Base-by-base conservation (phyloP, 768 basidiomycete species). In the Clavaria fumosa region DNA sequence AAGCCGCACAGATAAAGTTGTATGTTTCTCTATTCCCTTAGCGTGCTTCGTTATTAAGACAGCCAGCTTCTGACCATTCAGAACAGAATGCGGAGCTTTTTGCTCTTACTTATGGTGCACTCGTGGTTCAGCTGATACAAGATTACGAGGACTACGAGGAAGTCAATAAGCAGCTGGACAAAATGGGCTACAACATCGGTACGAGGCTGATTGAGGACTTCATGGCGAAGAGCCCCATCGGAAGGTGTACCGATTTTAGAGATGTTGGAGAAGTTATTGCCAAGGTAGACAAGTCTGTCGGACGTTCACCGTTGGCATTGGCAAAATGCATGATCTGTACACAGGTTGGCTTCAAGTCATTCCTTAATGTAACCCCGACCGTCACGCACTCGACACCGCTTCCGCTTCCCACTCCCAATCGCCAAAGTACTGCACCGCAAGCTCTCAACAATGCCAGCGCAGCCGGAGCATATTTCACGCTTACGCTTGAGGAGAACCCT, bases 131-230 rank as follows among this genome's bases (percentile, higher is more conserved):
- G 61, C 72, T 99, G 43, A 90, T 97, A 44, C 95, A 97, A 53
- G 95, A 99, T 58, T 97, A 96, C 51, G 95, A 99, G 52, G 91
- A 99, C 63, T 97, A 95, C 53, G 70, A 69, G 10, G 88, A 93
- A 54, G 84, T 88, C 44, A 88, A 88, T 58, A 91, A 86, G 56
- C 91, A 99, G 55, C 77, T 99, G 2, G 93, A 99, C 50, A 93
- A 90, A 63, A 97, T 96, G 93, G 95, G 95, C 3, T 96, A 95
- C 59, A 95, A 91, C 53, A 97, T 99, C 42, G 95, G 95, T 19
- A 93, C 79, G 17, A 69, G 95, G 26, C 61, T 99, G 38, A 95
- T 99, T 40, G 95, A 99, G 53, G 95, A 99, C 53, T 95, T 99
- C 51, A 69, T 99, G 33, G 93, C 95, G 17, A 75, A 85, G 52